Evolutionary conservation across 192 early-diverging fungal species (phyloP), one percentile per base, ranked within the genome.

Genomic region (Gamsiella multidivaricata): DNA sequence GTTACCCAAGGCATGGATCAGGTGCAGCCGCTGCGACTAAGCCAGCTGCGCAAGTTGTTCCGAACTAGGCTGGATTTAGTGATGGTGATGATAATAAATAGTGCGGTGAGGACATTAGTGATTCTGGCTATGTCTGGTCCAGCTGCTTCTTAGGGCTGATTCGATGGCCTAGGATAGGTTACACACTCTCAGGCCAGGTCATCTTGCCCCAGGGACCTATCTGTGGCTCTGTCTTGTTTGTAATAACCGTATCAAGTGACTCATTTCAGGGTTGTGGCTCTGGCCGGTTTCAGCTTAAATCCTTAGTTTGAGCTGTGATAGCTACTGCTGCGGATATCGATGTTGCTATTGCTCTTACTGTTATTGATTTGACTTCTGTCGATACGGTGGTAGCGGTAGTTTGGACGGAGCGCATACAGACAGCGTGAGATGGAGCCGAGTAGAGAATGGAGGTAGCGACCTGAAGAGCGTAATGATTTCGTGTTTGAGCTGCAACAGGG

Each of bases 1-100:
- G 6, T 45, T 57, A 15, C 54, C 54, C 14, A 63, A 18, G 3
- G 69, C 31, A 5, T 28, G 20, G 32, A 71, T 49, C 23, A 71
- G 43, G 5, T 69, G 26, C 12, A 54, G 57, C 8, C 51, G 57
- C 43, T 54, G 67, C 0, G 26, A 25, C 31, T 41, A 32, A 17
- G 10, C 12, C 1, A 37, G 59, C 6, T 52, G 67, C 2, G 32
- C 39, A n/a, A 58, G 28, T 31, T 61, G 67, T 0, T 15, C n/a
- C 14, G 9, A 36, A 49, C n/a, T 26, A 45, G 41, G 22, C 14
- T 57, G 37, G 17, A 11, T 50, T 8, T 64, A 9, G 25, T 64
- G 46, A 22, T 51, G 47, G 23, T 43, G 20, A 22, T 63, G 61
- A 5, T 53, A 32, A 10, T 53, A 28, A 10, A 28, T 22, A 2